phyloP scores from a whole-genome alignment of 2,329 filamentous ascomycete species.

The Corynespora cassiicola region DNA sequence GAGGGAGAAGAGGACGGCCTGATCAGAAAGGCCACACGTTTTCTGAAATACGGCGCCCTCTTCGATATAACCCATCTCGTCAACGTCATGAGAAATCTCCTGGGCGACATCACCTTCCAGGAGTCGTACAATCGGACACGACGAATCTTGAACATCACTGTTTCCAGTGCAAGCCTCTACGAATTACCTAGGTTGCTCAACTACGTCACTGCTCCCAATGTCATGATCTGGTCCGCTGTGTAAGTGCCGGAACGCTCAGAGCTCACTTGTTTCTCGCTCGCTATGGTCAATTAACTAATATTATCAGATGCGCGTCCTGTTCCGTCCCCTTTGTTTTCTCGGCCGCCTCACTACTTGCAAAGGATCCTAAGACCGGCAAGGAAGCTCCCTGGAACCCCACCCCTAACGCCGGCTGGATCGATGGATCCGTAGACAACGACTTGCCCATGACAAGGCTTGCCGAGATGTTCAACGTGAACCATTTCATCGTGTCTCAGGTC shows the following conservation, averaged over 20 bases:
- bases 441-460: constrained; percentile 87
- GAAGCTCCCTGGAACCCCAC: constrained; percentile 85
- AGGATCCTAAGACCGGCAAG: constrained; percentile 80
- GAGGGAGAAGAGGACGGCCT: constrained; percentile 66
- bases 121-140: constrained; percentile 96
- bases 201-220: constrained; percentile 91
- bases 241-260: constrained; percentile 50
- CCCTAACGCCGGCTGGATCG: constrained; percentile 81
- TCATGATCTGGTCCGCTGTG: constrained; percentile 95
- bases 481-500: constrained; percentile 96
- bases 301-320: constrained; percentile 79
- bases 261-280: not conserved
- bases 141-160: constrained; percentile 90
- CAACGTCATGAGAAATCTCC: constrained; percentile 78
- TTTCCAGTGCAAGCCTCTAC: constrained; percentile 86
- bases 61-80: constrained; percentile 84
- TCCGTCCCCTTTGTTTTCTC: constrained; percentile 89
- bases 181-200: constrained; percentile 88
- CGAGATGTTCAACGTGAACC: constrained; percentile 98
- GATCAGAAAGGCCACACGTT: constrained; percentile 71
- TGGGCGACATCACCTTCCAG: constrained; percentile 92
- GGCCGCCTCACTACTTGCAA: constrained; percentile 78
- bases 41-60: constrained; percentile 82
- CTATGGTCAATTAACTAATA: not conserved
- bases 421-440: constrained; percentile 94